Percentiles rank a stretch among this genome's conserved stretches.
These are phyloP conservation scores for Vachellia pachyceras DNA, from an alignment of 306 rosid genomes.

Conservation along the genomic window DNA sequence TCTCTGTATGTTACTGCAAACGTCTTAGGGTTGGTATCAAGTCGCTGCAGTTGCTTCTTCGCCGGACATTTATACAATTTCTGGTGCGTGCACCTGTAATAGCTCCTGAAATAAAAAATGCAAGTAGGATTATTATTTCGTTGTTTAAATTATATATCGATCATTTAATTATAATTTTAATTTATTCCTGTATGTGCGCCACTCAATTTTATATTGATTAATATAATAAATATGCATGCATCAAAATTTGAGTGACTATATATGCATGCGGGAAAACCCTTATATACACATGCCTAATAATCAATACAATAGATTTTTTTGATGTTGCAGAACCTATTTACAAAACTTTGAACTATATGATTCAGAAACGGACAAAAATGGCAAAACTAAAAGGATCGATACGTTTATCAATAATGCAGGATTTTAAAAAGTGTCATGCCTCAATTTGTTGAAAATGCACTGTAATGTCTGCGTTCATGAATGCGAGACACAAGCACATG, in stretches of 20 bases:
- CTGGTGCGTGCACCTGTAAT: constrained; percentile 90
- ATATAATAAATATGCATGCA: background rate
- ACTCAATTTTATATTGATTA: background rate
- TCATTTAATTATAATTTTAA: background rate
- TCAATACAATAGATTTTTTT: no score
- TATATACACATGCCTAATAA: no score
- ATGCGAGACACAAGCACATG: background rate
- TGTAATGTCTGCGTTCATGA: background rate
- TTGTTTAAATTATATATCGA: background rate
- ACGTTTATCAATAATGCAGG: background rate
- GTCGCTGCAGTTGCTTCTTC: constrained; percentile 77
- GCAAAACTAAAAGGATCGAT: background rate
- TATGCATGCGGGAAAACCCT: no score
- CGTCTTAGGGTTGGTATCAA: constrained; percentile 56
- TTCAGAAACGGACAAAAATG: background rate
- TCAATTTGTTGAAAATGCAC: constrained; percentile 5
- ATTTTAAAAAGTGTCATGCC: background rate
- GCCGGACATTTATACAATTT: constrained; percentile 69
- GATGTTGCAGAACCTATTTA: background rate
- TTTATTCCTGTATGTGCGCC: no score
- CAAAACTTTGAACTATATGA: background rate
- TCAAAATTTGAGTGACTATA: background rate
- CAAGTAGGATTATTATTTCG: background rate
- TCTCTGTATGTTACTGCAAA: constrained; percentile 66
- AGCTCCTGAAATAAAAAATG: constrained; percentile 52